These are phyloP conservation scores for Babesia bovis DNA, from an alignment of 169 alveolate genomes.

Conservation along the genomic window DNA sequence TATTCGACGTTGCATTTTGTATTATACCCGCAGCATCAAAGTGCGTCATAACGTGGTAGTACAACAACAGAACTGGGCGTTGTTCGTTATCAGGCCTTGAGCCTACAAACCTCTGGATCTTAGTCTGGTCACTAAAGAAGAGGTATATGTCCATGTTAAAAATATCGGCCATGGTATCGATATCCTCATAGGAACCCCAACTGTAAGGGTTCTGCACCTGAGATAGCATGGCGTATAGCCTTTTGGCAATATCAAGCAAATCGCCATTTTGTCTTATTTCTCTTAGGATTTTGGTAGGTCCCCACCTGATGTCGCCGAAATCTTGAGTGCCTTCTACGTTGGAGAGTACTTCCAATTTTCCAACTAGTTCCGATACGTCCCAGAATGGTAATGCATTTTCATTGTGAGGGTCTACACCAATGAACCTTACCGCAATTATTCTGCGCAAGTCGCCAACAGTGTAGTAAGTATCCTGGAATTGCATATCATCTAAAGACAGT, in stretches of 20 bases:
- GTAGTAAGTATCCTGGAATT: slow-evolving; percentile 10
- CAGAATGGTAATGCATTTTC: slow-evolving; percentile 29
- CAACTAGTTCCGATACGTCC: slow-evolving; percentile 13
- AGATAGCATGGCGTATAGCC: slow-evolving; percentile 11
- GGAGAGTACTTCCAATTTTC: slow-evolving; percentile 27
- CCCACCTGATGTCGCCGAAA: slow-evolving; percentile 44
- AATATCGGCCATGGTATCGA: slow-evolving; percentile 36
- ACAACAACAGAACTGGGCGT: slow-evolving; percentile 25
- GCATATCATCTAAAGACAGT: slow-evolving; percentile 15
- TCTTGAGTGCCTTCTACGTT: slow-evolving; percentile 8
- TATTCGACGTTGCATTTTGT: not conserved
- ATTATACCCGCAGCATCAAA: slow-evolving; percentile 61
- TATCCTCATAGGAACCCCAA: slow-evolving; percentile 61
- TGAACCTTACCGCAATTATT: slow-evolving; percentile 36
- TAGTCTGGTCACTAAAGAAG: slow-evolving; percentile 8
- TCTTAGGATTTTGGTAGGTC: slow-evolving; percentile 13
- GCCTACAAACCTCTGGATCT: slow-evolving; percentile 25
- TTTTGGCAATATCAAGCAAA: slow-evolving; percentile 30
- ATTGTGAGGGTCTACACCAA: slow-evolving; percentile 58
- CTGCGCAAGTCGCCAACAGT: slow-evolving; percentile 39
- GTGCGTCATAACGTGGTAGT: slow-evolving; percentile 48
- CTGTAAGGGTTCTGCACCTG: slow-evolving; percentile 10
- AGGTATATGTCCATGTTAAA: slow-evolving; percentile 33
- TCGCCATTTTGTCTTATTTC: slow-evolving; percentile 9
- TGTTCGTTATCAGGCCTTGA: not conserved